Base-by-base conservation (phyloP, 352 stramenopile genomes). In the Phytophthora capsici region DNA sequence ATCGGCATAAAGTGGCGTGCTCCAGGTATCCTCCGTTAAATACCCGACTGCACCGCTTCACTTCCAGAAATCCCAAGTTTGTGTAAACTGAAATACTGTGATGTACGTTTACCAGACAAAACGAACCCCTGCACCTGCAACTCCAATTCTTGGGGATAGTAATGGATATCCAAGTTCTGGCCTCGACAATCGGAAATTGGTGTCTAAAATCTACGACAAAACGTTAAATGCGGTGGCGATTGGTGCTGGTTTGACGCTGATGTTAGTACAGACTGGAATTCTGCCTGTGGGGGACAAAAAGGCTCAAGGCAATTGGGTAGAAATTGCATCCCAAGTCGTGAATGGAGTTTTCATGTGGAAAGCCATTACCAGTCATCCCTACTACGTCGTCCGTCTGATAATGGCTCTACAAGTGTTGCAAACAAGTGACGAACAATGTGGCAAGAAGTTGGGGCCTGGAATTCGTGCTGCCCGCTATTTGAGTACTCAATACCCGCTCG, bases 191-290 rank as follows among this genome's bases (percentile, higher is more conserved):
- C n/a, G 34, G 19, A 55, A 32, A 32, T 22, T 55, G 19, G 19
- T 12, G 19, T 16, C 48, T 20, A 56, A 22, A 36, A 36, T 56
- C 20, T 56, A 36, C 49, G 46, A 56, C 32, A 8, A 6, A 46
- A 14, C 17, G 6, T 23, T 55, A 30, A 13, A 55, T 20, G 30
- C 25, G 22, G 32, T 44, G 32, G 19, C 43, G 7, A 20, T 17
- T 30, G 36, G 26, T 6, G 48, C 48, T 44, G 32, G n/a, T 4
- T 20, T 20, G 14, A 34, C 20, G 14, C 6, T 56, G 3, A 34
- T 56, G 19, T 6, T 23, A 22, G 34, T 46, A 2, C 12, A 56
- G 34, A 46, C 49, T 25, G 49, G 34, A 22, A 44, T 32, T 23
- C 6, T 49, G 20, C 20, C 12, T 32, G 48, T 55, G 30, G 48